These are phyloP conservation scores for Stagonosporopsis chrysanthemi DNA, from an alignment of 2,329 filamentous ascomycete genomes.

Conservation along the genomic window DNA sequence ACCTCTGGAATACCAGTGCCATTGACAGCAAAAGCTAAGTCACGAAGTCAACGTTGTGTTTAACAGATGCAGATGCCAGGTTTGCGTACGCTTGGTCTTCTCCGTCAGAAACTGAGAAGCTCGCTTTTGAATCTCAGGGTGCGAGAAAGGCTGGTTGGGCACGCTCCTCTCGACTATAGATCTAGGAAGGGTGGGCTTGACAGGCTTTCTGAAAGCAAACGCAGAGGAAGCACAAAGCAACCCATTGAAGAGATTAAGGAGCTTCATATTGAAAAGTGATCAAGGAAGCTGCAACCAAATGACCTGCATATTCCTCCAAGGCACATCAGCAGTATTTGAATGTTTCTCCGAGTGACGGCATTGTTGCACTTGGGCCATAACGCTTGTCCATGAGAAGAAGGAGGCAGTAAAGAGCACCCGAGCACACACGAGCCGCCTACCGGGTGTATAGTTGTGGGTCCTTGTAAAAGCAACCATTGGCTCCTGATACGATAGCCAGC, in stretches of 20 bases:
- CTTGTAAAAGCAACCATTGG: slow-evolving; percentile 2
- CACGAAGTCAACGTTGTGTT: slow-evolving; percentile 16
- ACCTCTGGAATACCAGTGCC: slow-evolving; percentile 72
- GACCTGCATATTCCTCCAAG: background rate
- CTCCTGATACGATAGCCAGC: background rate
- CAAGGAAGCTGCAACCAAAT: slow-evolving; percentile 12
- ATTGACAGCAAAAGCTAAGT: slow-evolving; percentile 69
- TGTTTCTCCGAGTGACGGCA: slow-evolving; percentile 18
- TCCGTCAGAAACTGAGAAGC: slow-evolving; percentile 41
- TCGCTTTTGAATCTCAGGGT: slow-evolving; percentile 45
- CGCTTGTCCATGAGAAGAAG: slow-evolving; percentile 32
- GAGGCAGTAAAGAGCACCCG: slow-evolving; percentile 10
- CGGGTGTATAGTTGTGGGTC: slow-evolving; percentile 4
- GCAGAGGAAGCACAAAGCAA: slow-evolving; percentile 43
- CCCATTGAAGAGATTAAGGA: slow-evolving; percentile 36
- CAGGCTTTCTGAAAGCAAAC: slow-evolving; percentile 37
- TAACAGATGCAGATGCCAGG: no score
- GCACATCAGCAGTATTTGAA: slow-evolving; percentile 29
- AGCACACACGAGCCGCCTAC: background rate
- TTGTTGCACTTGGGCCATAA: slow-evolving; percentile 10
- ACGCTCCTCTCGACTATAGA: slow-evolving; percentile 39
- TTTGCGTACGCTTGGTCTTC: slow-evolving; percentile 42
- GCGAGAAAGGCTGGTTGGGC: slow-evolving; percentile 37
- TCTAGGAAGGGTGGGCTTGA: slow-evolving; percentile 37
- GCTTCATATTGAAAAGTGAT: slow-evolving; percentile 41